Base-by-base conservation (phyloP, 345 rosid genomes). In the Mercurialis annua region DNA sequence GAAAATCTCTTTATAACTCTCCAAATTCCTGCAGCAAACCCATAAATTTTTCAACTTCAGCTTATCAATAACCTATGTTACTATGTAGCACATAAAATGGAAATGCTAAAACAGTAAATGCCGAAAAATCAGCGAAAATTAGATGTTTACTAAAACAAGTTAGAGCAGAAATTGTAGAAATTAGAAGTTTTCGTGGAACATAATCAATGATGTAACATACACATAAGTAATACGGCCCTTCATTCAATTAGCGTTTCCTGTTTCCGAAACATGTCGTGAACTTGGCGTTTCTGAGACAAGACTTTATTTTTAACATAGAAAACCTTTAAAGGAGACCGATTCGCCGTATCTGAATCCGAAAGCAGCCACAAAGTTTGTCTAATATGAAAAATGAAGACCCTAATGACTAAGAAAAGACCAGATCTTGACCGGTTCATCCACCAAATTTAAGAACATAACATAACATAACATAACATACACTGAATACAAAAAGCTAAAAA, bases 11-110 rank as follows among this genome's bases (percentile, higher is more conserved):
- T 38, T 36, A 40, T 11, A 40, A 69, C 64, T 73, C 78, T 27
- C 76, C 33, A 74, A 81, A 66, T 80, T 68, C 81, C 87, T 83
- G 76, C 77, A 69, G 70, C 43, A 44, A 51, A 33, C 53, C 30
- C 42, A 36, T 50, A 10, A 59, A 64, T 15, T 27, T 17, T 42
- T 18, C 38, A 21, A 59, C 48, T 60, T 67, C 70, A 68, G 51
- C 48, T 31, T 40, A 44, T 31, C 8, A 29, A 26, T n/a, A n/a
- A n/a, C n/a, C 33, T 42, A 33, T 38, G 23, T 2, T 16, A 15
- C 34, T 6, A n/a, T n/a, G n/a, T n/a, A 57, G 0, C 7, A 15
- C 62, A 57, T 57, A 14, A 31, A 12, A 3, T 60, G 20, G 10
- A 30, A n/a, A 21, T 11, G 43, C 64, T 17, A 51, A 16, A 59